A percentile compares a stretch with the other conserved stretches of the same genome.
Evolutionary conservation across 441 rosid genomes (phyloP).

Genomic region (Jatropha multifida): DNA sequence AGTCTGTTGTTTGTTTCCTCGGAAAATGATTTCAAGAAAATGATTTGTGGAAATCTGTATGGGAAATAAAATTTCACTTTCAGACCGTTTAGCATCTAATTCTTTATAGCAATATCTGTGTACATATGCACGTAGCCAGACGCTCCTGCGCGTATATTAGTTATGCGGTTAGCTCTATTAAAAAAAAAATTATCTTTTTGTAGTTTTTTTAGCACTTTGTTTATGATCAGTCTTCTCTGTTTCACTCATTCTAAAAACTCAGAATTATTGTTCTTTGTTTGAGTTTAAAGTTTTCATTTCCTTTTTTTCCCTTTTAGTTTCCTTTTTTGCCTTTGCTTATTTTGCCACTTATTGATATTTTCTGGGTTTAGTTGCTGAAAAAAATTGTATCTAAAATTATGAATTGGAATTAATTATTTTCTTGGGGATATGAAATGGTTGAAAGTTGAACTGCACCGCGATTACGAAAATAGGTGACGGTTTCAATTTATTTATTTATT

Average conservation of each 20-base stretch:
- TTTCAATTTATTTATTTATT: not conserved
- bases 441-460: not conserved
- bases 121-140: not conserved
- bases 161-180: not conserved
- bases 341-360: not conserved
- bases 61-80: conserved; percentile 8
- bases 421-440: not conserved
- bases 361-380: not conserved
- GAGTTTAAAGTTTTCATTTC: not conserved
- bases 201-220: not conserved
- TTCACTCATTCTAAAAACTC: not conserved
- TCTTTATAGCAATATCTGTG: not conserved
- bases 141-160: not conserved
- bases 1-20: conserved; percentile 9
- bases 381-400: not conserved
- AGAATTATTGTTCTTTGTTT: not conserved
- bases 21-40: conserved; percentile 10
- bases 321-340: not conserved
- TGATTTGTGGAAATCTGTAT: not conserved
- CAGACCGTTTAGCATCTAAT: not conserved
- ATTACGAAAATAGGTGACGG: not conserved
- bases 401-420: not conserved
- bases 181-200: not conserved
- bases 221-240: not conserved
- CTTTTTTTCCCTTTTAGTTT: not conserved